A percentile compares a stretch with the other conserved stretches of the same genome.
These are phyloP conservation scores for Erodium moschatum DNA, from an alignment of 441 rosid genomes.

Conservation along the genomic window DNA sequence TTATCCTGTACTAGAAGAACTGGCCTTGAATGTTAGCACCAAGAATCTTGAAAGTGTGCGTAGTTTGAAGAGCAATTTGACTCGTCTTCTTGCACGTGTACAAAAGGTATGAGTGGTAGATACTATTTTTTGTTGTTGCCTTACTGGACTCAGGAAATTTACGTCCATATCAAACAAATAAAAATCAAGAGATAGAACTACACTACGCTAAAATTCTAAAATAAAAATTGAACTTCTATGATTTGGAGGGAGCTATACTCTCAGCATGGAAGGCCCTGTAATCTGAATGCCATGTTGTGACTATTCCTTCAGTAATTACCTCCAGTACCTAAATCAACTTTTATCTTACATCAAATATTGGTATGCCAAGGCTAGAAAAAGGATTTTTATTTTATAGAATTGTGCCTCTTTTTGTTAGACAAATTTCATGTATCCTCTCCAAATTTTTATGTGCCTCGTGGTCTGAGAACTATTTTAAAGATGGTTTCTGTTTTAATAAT, in stretches of 20 bases:
- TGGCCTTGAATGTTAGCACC: conserved; percentile 82
- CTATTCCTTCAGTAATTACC: background rate
- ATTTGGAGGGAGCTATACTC: background rate
- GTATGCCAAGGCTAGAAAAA: background rate
- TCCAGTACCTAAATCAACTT: background rate
- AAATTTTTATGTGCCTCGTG: background rate
- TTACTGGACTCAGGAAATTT: background rate
- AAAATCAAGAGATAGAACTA: background rate
- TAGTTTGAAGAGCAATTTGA: conserved; percentile 81
- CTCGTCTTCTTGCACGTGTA: conserved; percentile 82
- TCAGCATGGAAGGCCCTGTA: background rate
- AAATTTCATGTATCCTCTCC: background rate
- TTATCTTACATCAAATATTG: background rate
- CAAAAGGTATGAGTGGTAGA: conserved; percentile 60
- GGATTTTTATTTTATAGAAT: background rate
- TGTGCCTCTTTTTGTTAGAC: background rate
- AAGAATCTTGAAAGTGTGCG: conserved; percentile 88
- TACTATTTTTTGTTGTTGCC: conserved; percentile 6
- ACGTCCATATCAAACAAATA: background rate
- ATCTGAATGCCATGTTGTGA: conserved; percentile 2
- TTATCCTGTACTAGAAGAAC: conserved; percentile 84
- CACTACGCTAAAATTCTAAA: background rate
- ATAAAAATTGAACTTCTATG: background rate
- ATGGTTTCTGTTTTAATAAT: background rate
- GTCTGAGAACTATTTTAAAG: background rate